Conservation (phyloP, 177 flowering plant species). For the Vitis hybrid region DNA sequence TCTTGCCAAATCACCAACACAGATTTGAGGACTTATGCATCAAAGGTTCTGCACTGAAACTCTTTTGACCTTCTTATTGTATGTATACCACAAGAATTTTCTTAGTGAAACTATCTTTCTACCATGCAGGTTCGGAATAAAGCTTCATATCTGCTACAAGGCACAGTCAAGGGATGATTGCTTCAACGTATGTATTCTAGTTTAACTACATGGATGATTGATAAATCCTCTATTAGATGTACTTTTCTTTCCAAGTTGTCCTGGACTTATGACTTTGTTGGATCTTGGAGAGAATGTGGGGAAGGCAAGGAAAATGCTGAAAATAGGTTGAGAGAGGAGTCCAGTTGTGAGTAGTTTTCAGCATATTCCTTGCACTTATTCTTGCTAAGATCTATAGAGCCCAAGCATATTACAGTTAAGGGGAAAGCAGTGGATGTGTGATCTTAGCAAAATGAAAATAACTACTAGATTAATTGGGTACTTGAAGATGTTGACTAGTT, state of each 20-base stretch:
- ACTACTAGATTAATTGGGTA: too few species aligned
- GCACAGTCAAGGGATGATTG: conserved; percentile 23
- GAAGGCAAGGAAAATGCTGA: too few species aligned
- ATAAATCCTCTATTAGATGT: neutral
- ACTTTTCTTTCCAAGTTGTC: neutral
- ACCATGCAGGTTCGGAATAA: conserved; percentile 66
- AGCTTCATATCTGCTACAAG: conserved; percentile 75
- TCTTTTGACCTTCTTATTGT: neutral
- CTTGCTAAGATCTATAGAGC: too few species aligned
- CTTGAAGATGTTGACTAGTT: too few species aligned
- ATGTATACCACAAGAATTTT: neutral
- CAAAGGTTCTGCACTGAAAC: conserved; percentile 51
- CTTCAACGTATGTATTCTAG: neutral
- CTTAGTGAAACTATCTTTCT: neutral
- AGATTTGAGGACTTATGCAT: conserved; percentile 72
- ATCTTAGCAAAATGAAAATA: too few species aligned
- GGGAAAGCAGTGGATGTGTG: too few species aligned
- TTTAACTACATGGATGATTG: neutral
- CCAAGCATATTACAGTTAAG: too few species aligned
- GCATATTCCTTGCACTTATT: too few species aligned
- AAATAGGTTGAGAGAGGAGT: too few species aligned
- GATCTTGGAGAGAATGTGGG: too few species aligned
- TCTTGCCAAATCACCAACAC: conserved; percentile 70
- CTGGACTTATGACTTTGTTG: neutral
- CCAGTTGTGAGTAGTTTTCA: too few species aligned